Conservation (phyloP, 2,329 filamentous ascomycete species). For the Fusarium coicis region DNA sequence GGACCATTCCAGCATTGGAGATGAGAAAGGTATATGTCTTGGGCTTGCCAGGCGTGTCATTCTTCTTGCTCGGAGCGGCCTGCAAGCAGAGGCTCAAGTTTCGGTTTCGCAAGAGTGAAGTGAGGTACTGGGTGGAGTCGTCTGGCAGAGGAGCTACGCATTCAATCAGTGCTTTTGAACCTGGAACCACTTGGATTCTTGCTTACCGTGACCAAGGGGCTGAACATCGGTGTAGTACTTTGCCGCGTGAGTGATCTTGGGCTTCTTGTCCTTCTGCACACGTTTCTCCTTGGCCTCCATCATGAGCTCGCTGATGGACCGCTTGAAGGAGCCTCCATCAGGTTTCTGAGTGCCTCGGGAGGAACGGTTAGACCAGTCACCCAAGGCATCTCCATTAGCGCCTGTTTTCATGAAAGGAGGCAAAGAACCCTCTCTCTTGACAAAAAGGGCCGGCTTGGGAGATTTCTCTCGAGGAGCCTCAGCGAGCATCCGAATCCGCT, state of each 20-base stretch:
- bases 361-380: constrained; percentile 25
- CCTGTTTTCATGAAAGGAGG: constrained; percentile 16
- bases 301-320: constrained; percentile 3
- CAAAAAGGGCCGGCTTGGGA: not conserved
- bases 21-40: constrained; percentile 27
- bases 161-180: not conserved
- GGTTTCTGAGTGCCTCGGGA: not conserved
- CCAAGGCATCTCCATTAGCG: constrained; percentile 30
- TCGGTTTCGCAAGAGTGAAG: constrained; percentile 30
- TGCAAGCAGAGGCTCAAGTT: constrained; percentile 23
- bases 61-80: not conserved
- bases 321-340: constrained; percentile 10
- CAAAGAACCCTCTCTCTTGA: constrained; percentile 17
- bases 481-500: constrained; percentile 41
- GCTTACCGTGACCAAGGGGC: constrained; percentile 35
- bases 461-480: constrained; percentile 23
- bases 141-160: constrained; percentile 27
- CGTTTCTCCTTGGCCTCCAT: not conserved
- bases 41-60: not conserved
- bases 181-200: not conserved
- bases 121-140: constrained; percentile 25
- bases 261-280: constrained; percentile 2
- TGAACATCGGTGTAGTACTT: constrained; percentile 16
- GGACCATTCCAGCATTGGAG: constrained; percentile 36
- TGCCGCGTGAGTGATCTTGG: not conserved